Base-by-base conservation (phyloP, 768 basidiomycete genomes). In the Leccinum disarticulatum region DNA sequence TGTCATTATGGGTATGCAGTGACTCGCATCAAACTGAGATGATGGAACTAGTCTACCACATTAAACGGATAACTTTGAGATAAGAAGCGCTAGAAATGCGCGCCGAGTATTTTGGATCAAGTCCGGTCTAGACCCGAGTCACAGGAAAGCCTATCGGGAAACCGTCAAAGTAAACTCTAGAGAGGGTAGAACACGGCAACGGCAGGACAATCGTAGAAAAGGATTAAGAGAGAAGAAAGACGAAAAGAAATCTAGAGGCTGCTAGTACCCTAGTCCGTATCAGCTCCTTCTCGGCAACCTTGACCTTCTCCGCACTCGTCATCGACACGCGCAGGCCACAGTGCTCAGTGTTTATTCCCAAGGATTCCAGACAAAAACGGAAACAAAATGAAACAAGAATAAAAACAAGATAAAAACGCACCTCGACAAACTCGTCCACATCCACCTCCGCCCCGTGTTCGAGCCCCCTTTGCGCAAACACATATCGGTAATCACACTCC, bases 341-440 rank as follows among this genome's bases (percentile, higher is more conserved):
- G n/a, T 38, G 15, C n/a, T 43, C n/a, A 43, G 43, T 2, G 22
- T 22, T 22, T 22, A 22, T 22, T 22, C 22, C 22, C 22, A 22
- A 22, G 22, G 19, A 22, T 28, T 28, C 27, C 27, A 22, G 10
- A 9, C 22, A 22, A 22, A 22, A 22, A 22, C 22, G 22, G 22
- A 22, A 28, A 33, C 25, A 19, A 10, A 11, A 50, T 3, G n/a
- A 41, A n/a, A 36, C 14, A 36, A 36, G 9, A 15, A 36, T 36
- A 15, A 38, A 38, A 38, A 19, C 9, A 19, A n/a, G 17, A 41
- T 41, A 9, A 19, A 31, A 59, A 75, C 86, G 13, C 63, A 91
- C 91, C 84, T 95, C 93, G 52, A 95, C 79, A 72, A 95, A 95
- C 69, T 92, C 91, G 63, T 95, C 90, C 66, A 93, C 86, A 61